Evolutionary conservation across 768 basidiomycete species (phyloP).

Genomic region (Lyophyllum semitale): DNA sequence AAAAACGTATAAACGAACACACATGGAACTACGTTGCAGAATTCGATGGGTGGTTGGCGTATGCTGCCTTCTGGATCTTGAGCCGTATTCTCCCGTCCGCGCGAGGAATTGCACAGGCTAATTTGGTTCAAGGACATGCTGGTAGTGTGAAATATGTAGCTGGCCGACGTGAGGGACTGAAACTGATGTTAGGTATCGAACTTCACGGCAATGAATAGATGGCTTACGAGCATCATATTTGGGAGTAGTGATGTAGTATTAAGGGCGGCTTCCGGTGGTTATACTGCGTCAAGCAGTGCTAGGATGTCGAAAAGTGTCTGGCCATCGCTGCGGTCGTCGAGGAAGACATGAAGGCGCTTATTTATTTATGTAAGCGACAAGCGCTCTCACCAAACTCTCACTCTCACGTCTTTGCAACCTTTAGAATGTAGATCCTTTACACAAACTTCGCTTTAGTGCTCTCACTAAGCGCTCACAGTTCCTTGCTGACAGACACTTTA

Average conservation of each 20-base stretch:
- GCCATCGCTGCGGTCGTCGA: slow-evolving; percentile 2
- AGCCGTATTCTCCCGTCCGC: slow-evolving; percentile 90
- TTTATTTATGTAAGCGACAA: too few relatives aligned
- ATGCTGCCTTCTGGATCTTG: slow-evolving; percentile 87
- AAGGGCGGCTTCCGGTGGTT: slow-evolving; percentile 45
- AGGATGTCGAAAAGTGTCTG: not conserved
- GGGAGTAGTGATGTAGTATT: slow-evolving; percentile 86
- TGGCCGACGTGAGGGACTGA: slow-evolving; percentile 82
- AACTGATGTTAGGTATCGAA: slow-evolving; percentile 17
- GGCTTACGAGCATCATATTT: slow-evolving; percentile 84
- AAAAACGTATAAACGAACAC: slow-evolving; percentile 29
- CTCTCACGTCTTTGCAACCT: too few relatives aligned
- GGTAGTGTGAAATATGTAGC: slow-evolving; percentile 79
- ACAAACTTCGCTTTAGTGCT: too few relatives aligned
- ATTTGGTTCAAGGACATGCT: slow-evolving; percentile 53
- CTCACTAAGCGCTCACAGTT: too few relatives aligned
- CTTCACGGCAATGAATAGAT: not conserved
- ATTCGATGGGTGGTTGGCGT: slow-evolving; percentile 53
- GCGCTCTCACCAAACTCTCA: too few relatives aligned
- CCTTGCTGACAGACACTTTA: too few relatives aligned
- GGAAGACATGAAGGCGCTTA: too few relatives aligned
- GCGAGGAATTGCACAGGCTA: slow-evolving; percentile 64
- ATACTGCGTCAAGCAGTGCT: slow-evolving; percentile 1
- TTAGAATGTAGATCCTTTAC: too few relatives aligned
- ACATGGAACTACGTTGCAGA: slow-evolving; percentile 84